A percentile compares a stretch with the other conserved stretches of the same genome.
phyloP scores from a whole-genome alignment of 345 rosid species.

The Punica granatum region DNA sequence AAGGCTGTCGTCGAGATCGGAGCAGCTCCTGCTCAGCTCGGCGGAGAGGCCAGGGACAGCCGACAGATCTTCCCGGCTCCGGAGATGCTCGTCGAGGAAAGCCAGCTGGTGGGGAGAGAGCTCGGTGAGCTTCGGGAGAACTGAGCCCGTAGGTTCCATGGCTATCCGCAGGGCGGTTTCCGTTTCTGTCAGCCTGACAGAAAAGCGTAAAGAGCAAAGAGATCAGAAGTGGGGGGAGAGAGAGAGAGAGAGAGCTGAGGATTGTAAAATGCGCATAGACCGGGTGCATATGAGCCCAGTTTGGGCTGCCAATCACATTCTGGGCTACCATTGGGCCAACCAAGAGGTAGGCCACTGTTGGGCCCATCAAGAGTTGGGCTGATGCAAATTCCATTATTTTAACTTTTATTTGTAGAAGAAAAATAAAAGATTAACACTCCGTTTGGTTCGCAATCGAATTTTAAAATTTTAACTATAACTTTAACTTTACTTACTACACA shows the following conservation, averaged over 20 bases:
- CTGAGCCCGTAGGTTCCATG: constrained; percentile 7
- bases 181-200: neutral
- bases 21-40: constrained; percentile 21
- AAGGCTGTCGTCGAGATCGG: constrained; percentile 29
- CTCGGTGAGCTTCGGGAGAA: constrained; percentile 29
- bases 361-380: too few relatives aligned
- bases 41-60: constrained; percentile 30
- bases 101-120: constrained; percentile 20
- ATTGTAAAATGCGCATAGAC: neutral
- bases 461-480: too few relatives aligned
- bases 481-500: too few relatives aligned
- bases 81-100: constrained; percentile 39
- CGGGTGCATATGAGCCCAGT: neutral
- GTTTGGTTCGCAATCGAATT: too few relatives aligned
- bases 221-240: too few relatives aligned
- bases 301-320: neutral
- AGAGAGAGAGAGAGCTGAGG: too few relatives aligned
- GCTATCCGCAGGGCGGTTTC: neutral
- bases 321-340: too few relatives aligned
- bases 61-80: constrained; percentile 32
- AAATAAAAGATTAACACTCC: too few relatives aligned
- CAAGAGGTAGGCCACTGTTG: too few relatives aligned
- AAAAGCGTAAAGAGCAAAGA: too few relatives aligned
- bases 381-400: too few relatives aligned
- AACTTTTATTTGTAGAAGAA: too few relatives aligned